Percentiles rank a stretch among this genome's conserved stretches.
phyloP scores from a whole-genome alignment of 2,329 filamentous ascomycete species.

The Cladosporium sp. region DNA sequence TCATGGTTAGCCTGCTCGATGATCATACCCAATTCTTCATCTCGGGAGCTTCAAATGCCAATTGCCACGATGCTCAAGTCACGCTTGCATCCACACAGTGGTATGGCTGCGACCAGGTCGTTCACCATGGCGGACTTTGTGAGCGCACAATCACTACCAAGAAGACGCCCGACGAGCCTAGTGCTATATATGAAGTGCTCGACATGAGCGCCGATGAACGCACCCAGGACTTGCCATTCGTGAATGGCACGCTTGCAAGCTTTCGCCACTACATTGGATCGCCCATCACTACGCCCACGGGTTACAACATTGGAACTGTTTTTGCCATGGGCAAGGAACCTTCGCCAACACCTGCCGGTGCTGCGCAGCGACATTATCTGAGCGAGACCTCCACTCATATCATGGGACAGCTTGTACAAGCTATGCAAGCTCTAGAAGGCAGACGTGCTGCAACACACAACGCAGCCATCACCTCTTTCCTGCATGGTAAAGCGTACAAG shows the following conservation, averaged over 20 bases:
- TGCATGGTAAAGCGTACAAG: background rate
- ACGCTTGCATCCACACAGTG: background rate
- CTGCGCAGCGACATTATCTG: background rate
- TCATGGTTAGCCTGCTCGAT: background rate
- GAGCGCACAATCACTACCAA: slow-evolving; percentile 6
- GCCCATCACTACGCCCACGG: background rate
- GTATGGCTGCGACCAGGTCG: slow-evolving; percentile 19
- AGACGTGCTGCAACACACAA: background rate
- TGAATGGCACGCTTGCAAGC: background rate
- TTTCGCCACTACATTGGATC: background rate
- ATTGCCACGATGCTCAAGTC: background rate
- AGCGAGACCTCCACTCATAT: background rate
- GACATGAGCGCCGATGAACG: background rate
- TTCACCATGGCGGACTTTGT: slow-evolving; percentile 18
- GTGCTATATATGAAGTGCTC: slow-evolving; percentile 17
- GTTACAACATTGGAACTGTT: background rate
- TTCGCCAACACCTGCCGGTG: background rate
- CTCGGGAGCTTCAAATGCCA: background rate
- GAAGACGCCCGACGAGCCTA: background rate
- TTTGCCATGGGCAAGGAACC: background rate
- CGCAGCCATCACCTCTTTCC: background rate
- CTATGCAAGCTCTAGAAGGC: slow-evolving; percentile 13
- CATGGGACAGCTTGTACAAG: slow-evolving; percentile 5
- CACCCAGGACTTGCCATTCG: background rate
- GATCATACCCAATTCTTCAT: background rate